Conservation (phyloP, 345 rosid genomes). For the Salix viminalis region DNA sequence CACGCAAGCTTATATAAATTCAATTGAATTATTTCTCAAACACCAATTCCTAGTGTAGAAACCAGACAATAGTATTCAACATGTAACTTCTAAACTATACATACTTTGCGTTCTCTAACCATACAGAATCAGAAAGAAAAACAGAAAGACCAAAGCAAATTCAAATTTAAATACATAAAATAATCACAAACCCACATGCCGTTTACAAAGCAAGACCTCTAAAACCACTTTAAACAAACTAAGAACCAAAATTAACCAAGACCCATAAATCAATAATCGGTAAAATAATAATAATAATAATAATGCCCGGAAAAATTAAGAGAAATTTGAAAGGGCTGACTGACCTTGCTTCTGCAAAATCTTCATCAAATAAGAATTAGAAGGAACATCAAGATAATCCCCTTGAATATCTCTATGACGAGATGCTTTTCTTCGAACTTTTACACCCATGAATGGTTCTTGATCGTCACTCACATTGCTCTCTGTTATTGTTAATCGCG, state of each 20-base stretch:
- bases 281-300: background rate
- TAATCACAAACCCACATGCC: background rate
- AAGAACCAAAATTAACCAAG: background rate
- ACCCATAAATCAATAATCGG: background rate
- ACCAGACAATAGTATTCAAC: background rate
- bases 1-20: background rate
- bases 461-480: slow-evolving; percentile 60
- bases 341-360: slow-evolving; percentile 83
- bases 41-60: background rate
- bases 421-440: slow-evolving; percentile 80
- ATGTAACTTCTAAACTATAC: too few relatives aligned
- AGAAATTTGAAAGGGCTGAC: background rate
- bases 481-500: slow-evolving; percentile 32
- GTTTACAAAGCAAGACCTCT: background rate
- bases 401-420: slow-evolving; percentile 71
- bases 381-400: slow-evolving; percentile 74
- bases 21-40: too few relatives aligned
- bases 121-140: background rate
- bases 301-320: background rate
- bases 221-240: background rate
- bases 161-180: background rate
- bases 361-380: slow-evolving; percentile 63
- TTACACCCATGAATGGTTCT: slow-evolving; percentile 81
- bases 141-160: background rate
- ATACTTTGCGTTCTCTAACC: background rate